Evolutionary conservation across 495 filamentous ascomycete species (phyloP).

Genomic region (Penicillium verhagenii): DNA sequence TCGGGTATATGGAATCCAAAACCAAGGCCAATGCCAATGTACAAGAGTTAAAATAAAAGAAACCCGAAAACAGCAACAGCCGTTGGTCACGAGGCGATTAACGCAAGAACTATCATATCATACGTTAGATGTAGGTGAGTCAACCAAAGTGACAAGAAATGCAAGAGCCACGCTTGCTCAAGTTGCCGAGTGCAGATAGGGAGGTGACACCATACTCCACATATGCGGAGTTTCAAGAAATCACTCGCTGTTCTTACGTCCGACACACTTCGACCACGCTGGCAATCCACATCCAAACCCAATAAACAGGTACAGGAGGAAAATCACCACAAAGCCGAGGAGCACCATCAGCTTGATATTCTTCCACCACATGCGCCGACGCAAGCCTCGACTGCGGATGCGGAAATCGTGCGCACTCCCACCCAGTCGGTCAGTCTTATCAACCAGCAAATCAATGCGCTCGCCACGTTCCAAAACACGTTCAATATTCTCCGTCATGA

Average conservation of each 20-base stretch:
- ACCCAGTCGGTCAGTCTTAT: slow-evolving; percentile 92
- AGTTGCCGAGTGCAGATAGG: no score
- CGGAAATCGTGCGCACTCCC: slow-evolving; percentile 85
- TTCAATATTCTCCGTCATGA: slow-evolving; percentile 99
- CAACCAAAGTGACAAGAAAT: background rate
- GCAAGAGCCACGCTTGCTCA: background rate
- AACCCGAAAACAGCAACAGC: no score
- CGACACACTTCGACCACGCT: slow-evolving; percentile 53
- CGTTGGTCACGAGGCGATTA: no score
- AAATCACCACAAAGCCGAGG: slow-evolving; percentile 73
- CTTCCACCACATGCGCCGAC: slow-evolving; percentile 99
- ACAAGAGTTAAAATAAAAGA: no score
- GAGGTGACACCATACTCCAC: background rate
- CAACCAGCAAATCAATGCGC: slow-evolving; percentile 90
- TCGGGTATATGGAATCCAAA: no score
- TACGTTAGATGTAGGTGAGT: background rate
- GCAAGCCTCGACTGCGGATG: slow-evolving; percentile 77
- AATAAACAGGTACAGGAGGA: slow-evolving; percentile 78
- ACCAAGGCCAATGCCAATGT: no score
- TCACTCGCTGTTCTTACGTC: slow-evolving; percentile 16
- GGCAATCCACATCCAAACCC: slow-evolving; percentile 74
- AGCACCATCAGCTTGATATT: slow-evolving; percentile 92
- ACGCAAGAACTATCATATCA: background rate
- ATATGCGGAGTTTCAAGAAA: background rate
- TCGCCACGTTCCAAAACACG: slow-evolving; percentile 90